A percentile compares a stretch with the other conserved stretches of the same genome.
These are phyloP conservation scores for Ganoderma sp. DNA, from an alignment of 1,284 basidiomycete genomes.

Conservation along the genomic window DNA sequence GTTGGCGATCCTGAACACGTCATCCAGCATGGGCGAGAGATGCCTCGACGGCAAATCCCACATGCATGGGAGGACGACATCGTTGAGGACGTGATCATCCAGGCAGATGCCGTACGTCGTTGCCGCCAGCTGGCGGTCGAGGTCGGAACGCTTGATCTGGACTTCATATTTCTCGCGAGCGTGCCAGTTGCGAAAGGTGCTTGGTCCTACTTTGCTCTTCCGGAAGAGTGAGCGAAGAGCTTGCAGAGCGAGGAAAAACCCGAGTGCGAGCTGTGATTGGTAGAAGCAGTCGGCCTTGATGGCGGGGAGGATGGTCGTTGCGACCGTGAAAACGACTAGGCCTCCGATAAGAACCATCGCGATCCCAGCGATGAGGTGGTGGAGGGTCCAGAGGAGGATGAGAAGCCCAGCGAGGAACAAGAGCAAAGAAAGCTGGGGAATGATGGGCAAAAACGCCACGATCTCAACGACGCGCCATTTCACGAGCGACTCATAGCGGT, in stretches of 20 bases:
- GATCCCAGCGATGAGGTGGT: conserved; percentile 14
- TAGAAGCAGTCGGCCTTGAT: conserved; percentile 17
- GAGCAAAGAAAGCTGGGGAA: conserved; percentile 20
- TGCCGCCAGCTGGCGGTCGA: conserved; percentile 22
- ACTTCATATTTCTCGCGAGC: conserved; percentile 23
- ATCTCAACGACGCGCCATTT: conserved; percentile 19
- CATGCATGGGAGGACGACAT: conserved; percentile 22
- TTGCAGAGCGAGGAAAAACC: conserved; percentile 10
- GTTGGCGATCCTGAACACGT: conserved; percentile 12
- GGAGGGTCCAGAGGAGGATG: conserved; percentile 22
- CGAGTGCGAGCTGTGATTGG: conserved; percentile 17
- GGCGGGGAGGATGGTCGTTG: conserved; percentile 16
- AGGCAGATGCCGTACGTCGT: conserved; percentile 18
- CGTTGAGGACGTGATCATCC: conserved; percentile 23
- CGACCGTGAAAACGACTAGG: conserved; percentile 10
- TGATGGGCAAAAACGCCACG: conserved; percentile 16
- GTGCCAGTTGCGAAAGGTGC: conserved; percentile 17
- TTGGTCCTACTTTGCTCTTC: not conserved
- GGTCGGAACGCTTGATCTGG: conserved; percentile 14
- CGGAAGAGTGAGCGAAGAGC: conserved; percentile 3
- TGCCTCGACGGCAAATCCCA: conserved; percentile 18
- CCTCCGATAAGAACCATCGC: conserved; percentile 9
- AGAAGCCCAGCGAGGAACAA: conserved; percentile 22
- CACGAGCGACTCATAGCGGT: conserved; percentile 14
- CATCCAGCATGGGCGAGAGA: conserved; percentile 17